phyloP scores from a whole-genome alignment of 1,284 basidiomycete species.

The Tilletia horrida region DNA sequence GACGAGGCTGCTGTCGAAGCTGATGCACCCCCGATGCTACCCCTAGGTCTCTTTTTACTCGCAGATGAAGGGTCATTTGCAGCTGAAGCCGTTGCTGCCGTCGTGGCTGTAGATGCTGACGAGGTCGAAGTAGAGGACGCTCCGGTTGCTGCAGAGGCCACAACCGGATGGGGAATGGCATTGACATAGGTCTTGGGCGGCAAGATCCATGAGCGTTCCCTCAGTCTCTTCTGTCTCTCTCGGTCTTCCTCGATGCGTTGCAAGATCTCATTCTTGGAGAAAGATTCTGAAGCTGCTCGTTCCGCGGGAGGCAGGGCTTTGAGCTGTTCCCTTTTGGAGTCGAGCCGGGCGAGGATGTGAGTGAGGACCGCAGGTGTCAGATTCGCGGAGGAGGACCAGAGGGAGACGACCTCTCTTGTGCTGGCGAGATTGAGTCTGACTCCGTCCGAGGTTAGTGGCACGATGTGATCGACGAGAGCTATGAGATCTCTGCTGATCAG shows the following conservation, averaged over 20 bases:
- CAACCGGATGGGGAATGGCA: conserved; percentile 39
- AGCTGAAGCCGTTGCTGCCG: neutral
- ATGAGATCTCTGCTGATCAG: conserved; percentile 28
- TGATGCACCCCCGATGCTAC: neutral
- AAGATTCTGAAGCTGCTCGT: conserved; percentile 38
- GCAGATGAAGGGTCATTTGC: neutral
- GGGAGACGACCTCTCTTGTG: conserved; percentile 23
- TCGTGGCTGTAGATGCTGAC: neutral
- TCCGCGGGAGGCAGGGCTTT: conserved; percentile 25
- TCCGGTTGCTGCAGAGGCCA: neutral
- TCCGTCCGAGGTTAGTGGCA: conserved; percentile 31
- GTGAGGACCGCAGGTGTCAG: conserved; percentile 19
- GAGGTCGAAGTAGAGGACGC: neutral
- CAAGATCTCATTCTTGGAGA: conserved; percentile 70
- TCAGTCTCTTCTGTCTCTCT: conserved; percentile 83
- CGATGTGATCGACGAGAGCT: conserved; percentile 26
- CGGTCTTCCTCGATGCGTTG: conserved; percentile 90
- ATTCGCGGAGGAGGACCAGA: conserved; percentile 25
- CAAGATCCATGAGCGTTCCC: conserved; percentile 86
- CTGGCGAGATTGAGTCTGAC: conserved; percentile 29
- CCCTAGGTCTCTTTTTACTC: neutral
- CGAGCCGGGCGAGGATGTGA: conserved; percentile 23
- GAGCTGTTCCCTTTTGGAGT: conserved; percentile 19
- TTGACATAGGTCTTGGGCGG: conserved; percentile 59
- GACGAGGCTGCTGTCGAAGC: neutral